Evolutionary conservation across 1,284 basidiomycete species (phyloP).

Genomic region (Leccinum huronense): DNA sequence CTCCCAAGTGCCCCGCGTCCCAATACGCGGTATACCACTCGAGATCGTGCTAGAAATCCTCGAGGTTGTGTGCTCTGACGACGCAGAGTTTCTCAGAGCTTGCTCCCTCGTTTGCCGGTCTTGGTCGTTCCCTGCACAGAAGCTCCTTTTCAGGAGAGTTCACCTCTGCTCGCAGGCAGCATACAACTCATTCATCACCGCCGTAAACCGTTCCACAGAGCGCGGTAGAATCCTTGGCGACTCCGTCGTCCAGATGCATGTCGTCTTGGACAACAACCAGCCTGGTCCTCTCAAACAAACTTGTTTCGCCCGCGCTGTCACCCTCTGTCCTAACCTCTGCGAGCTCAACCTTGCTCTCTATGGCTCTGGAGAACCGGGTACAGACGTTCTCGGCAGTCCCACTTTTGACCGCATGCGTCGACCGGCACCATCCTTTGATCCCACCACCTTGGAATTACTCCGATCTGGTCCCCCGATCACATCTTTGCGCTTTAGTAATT

Average conservation of each 20-base stretch:
- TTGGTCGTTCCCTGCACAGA: slow-evolving; percentile 63
- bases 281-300: slow-evolving; percentile 53
- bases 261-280: slow-evolving; percentile 64
- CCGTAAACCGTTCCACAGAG: slow-evolving; percentile 46
- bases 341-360: slow-evolving; percentile 58
- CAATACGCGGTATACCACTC: slow-evolving; percentile 45
- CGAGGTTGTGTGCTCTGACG: slow-evolving; percentile 49
- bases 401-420: slow-evolving; percentile 49
- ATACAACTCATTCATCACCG: slow-evolving; percentile 51
- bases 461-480: slow-evolving; percentile 54
- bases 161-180: slow-evolving; percentile 51
- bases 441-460: slow-evolving; percentile 50
- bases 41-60: slow-evolving; percentile 64
- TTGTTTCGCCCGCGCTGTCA: slow-evolving; percentile 57
- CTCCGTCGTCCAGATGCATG: slow-evolving; percentile 52
- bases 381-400: slow-evolving; percentile 47
- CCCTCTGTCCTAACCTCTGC: slow-evolving; percentile 56
- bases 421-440: slow-evolving; percentile 55
- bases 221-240: slow-evolving; percentile 51
- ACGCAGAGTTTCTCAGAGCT: slow-evolving; percentile 44
- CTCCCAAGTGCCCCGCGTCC: slow-evolving; percentile 25
- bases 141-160: slow-evolving; percentile 59
- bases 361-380: slow-evolving; percentile 49
- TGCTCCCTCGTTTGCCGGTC: slow-evolving; percentile 62
- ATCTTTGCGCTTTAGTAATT: slow-evolving; percentile 62